phyloP scores from a whole-genome alignment of 202 grass and related monocot species.

The Zizania palustris region DNA sequence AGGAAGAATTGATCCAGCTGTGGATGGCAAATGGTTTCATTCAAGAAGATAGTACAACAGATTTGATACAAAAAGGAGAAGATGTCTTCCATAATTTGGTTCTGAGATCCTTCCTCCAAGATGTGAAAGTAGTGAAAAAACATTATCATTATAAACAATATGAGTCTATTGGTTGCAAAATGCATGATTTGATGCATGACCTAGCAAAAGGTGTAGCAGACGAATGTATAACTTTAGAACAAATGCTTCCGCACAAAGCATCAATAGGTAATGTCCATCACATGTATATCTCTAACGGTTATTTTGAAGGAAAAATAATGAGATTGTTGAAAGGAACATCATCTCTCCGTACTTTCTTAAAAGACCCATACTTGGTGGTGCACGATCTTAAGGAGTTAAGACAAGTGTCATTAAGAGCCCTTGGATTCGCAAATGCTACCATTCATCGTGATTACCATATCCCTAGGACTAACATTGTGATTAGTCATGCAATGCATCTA shows the following conservation, averaged over 20 bases:
- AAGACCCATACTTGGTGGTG: too few species aligned
- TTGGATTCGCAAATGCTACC: too few species aligned
- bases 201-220: constrained; percentile 22
- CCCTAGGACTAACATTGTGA: too few species aligned
- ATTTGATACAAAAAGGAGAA: constrained; percentile 16
- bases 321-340: background rate
- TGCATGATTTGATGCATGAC: constrained; percentile 63
- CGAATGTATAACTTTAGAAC: background rate
- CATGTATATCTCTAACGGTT: fast-evolving
- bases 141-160: too few species aligned
- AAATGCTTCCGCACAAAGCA: background rate
- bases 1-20: constrained; percentile 14
- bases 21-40: constrained; percentile 54
- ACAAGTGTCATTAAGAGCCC: background rate
- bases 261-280: background rate
- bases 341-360: too few species aligned
- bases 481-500: constrained; percentile 23
- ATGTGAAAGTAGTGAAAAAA: background rate
- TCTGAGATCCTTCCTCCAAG: constrained; percentile 49
- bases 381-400: constrained; percentile 19
- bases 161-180: constrained; percentile 2
- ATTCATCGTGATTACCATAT: too few species aligned
- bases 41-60: background rate
- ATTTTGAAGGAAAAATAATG: background rate
- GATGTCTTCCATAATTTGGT: constrained; percentile 29